Conservation (phyloP, 768 basidiomycete genomes). For the Saitozyma sp. region DNA sequence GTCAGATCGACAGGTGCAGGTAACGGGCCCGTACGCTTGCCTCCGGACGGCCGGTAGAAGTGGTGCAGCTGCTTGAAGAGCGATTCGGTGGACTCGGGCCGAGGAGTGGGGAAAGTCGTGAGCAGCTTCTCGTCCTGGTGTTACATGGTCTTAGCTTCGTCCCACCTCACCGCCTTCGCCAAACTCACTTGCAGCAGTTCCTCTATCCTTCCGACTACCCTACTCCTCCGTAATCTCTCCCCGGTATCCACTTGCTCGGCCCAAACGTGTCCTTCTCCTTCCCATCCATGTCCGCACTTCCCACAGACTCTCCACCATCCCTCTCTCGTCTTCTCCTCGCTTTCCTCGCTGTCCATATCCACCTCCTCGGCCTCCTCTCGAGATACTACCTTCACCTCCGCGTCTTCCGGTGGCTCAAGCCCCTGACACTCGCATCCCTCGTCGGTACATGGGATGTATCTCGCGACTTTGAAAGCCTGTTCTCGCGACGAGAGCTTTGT, state of each 20-base stretch:
- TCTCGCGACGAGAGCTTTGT: constrained; percentile 23
- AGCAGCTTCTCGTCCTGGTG: constrained; percentile 70
- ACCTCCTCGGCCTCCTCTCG: constrained; percentile 52
- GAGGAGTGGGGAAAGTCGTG: constrained; percentile 52
- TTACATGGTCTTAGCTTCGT: neutral
- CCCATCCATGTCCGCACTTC: constrained; percentile 49
- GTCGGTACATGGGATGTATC: constrained; percentile 69
- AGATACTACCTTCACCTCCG: constrained; percentile 60
- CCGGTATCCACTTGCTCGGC: constrained; percentile 53
- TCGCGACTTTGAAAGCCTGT: constrained; percentile 66
- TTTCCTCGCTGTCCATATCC: constrained; percentile 69
- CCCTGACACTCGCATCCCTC: constrained; percentile 67
- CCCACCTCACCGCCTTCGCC: too few relatives aligned
- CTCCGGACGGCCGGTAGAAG: constrained; percentile 31
- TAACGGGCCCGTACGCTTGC: constrained; percentile 35
- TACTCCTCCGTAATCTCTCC: constrained; percentile 61
- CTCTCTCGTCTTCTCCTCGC: constrained; percentile 65
- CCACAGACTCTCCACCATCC: constrained; percentile 49
- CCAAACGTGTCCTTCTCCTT: constrained; percentile 57
- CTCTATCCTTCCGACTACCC: constrained; percentile 76
- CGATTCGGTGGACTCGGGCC: constrained; percentile 17
- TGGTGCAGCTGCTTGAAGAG: constrained; percentile 34
- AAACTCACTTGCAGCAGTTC: constrained; percentile 72
- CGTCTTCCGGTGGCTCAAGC: constrained; percentile 64
- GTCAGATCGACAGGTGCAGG: constrained; percentile 29